Conservation (phyloP, 352 stramenopile species). For the Phytophthora foliorum region DNA sequence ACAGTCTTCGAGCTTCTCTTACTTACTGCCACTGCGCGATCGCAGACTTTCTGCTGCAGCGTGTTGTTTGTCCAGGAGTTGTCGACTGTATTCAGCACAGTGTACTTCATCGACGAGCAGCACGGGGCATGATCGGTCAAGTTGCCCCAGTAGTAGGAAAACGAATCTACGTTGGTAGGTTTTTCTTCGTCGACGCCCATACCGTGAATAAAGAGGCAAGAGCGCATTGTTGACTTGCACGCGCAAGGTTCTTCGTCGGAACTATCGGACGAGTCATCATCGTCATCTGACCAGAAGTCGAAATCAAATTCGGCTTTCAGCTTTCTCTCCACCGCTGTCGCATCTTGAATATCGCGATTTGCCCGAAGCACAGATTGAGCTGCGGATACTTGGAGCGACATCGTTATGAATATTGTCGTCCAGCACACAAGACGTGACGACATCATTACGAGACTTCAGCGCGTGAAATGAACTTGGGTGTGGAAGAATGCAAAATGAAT, state of each 20-base stretch:
- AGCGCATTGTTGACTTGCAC: constrained; percentile 24
- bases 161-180: constrained; percentile 13
- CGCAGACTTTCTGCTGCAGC: constrained; percentile 26
- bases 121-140: constrained; percentile 30
- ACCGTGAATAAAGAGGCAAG: constrained; percentile 31
- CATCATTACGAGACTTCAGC: background rate
- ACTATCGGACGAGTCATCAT: constrained; percentile 5
- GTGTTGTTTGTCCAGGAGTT: constrained; percentile 21
- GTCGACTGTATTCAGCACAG: constrained; percentile 17
- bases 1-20: constrained; percentile 4
- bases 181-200: constrained; percentile 22
- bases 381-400: background rate
- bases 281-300: constrained; percentile 8
- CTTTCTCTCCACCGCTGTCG: constrained; percentile 17
- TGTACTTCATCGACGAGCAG: constrained; percentile 28
- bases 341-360: background rate
- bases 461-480: background rate
- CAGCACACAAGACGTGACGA: background rate
- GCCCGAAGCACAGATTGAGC: background rate
- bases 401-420: background rate
- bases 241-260: constrained; percentile 9
- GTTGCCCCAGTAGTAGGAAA: constrained; percentile 30
- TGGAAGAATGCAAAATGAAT: constrained; percentile 3
- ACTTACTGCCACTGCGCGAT: constrained; percentile 20
- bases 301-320: constrained; percentile 15